Evolutionary conservation across 306 rosid species (phyloP), one percentile per base, ranked within the genome.

Genomic region (Medicago lupulina): DNA sequence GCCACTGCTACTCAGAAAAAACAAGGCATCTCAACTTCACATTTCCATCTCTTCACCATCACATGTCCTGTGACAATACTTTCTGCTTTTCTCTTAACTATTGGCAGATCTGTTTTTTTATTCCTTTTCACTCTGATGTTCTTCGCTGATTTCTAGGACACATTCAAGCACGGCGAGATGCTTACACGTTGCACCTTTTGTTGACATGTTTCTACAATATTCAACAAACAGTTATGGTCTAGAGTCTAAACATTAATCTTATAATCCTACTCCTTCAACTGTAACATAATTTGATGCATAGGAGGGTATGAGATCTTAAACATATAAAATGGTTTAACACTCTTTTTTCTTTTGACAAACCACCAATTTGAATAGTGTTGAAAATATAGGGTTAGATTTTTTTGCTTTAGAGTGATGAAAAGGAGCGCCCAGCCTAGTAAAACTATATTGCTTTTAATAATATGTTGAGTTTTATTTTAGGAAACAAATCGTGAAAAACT

Each of bases 171-270:
- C 28, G 16, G 47, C 40, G 18, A 43, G 31, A 28, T 28, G 40
- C 44, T 62, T 43, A 34, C 13, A 15, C 15, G 17, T 66, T 43
- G 10, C 25, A 65, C 19, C 41, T 10, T 55, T 55, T 55, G 12
- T 9, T 19, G 31, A 55, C 31, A 18, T 18, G 54, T 47, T 36
- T 23, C 77, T 21, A 71, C 66, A 36, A 67, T 73, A 49, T 50
- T 62, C 23, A 46, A 5, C 31, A 14, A 36, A 19, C 36, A n/a
- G 41, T 53, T 54, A 15, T 23, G 10, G 4, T 38, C 40, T 55
- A 65, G 62, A 74, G 15, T 64, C 28, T 28, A 7, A 65, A 67
- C 47, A 55, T 73, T 79, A 38, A 67, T 5, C 55, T 38, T 23
- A 12, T 31, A 9, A 23, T 73, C 74, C 49, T 51, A 7, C 21